phyloP scores from a whole-genome alignment of 352 stramenopile species.

The Pythium biforme region DNA sequence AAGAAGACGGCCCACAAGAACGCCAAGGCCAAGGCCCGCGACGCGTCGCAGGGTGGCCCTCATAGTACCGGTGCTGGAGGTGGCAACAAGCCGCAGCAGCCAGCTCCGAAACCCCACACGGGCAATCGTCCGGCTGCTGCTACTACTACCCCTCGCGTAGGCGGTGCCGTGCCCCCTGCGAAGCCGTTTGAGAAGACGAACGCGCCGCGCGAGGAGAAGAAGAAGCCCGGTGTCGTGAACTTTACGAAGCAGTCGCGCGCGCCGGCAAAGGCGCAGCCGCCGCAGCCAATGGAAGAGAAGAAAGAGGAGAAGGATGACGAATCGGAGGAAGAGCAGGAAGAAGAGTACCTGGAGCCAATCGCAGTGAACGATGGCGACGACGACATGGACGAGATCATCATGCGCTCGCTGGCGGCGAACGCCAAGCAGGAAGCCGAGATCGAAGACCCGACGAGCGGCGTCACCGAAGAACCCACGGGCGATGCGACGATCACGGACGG shows the following conservation, averaged over 20 bases:
- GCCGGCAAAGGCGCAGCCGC: constrained; percentile 4
- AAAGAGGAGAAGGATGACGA: constrained; percentile 23
- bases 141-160: no score
- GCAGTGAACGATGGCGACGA: constrained; percentile 22
- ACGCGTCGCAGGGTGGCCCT: not conserved
- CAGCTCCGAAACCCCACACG: not conserved
- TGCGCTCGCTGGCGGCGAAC: constrained; percentile 19
- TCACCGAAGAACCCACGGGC: not conserved
- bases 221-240: constrained; percentile 17
- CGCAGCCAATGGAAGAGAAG: constrained; percentile 20
- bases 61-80: not conserved
- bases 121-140: no score
- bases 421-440: constrained; percentile 13
- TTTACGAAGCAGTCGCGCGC: constrained; percentile 12
- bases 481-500: not conserved
- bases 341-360: constrained; percentile 11
- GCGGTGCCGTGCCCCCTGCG: no score
- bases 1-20: constrained; percentile 73
- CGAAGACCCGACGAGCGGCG: not conserved
- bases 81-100: not conserved
- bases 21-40: constrained; percentile 34
- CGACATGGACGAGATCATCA: constrained; percentile 26
- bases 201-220: constrained; percentile 12
- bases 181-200: not conserved
- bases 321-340: constrained; percentile 23